Evolutionary conservation across 352 stramenopile genomes (phyloP).

Genomic region (Phytophthora agathidicida): DNA sequence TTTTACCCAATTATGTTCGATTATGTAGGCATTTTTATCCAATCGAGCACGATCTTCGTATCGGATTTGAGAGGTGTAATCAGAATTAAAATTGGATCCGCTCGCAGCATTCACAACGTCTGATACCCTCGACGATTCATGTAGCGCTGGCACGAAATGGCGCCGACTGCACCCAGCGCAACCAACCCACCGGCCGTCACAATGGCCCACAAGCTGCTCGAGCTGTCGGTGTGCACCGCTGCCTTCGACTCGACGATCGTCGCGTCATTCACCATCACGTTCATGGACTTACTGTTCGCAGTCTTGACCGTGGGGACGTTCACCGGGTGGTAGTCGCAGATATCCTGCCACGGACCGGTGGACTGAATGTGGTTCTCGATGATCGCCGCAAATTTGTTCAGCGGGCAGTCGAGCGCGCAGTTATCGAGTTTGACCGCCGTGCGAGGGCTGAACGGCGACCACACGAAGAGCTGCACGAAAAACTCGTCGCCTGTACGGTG

Average conservation of each 20-base stretch:
- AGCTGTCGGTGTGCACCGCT: neutral
- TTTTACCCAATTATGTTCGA: slow-evolving; percentile 44
- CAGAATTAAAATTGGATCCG: slow-evolving; percentile 7
- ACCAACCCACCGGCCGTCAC: slow-evolving; percentile 44
- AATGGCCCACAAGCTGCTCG: slow-evolving; percentile 37
- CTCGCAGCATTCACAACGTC: slow-evolving; percentile 31
- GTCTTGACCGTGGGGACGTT: slow-evolving; percentile 33
- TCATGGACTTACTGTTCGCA: slow-evolving; percentile 35
- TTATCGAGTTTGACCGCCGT: slow-evolving; percentile 65
- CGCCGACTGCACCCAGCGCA: slow-evolving; percentile 43
- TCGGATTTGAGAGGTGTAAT: no score
- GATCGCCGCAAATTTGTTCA: slow-evolving; percentile 60
- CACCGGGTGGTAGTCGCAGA: slow-evolving; percentile 72
- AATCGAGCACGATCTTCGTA: slow-evolving; percentile 6
- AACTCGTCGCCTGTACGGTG: slow-evolving; percentile 44
- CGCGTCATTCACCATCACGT: slow-evolving; percentile 31
- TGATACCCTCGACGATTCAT: slow-evolving; percentile 50
- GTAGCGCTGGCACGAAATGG: slow-evolving; percentile 51
- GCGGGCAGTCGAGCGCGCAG: slow-evolving; percentile 62
- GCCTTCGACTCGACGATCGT: slow-evolving; percentile 30
- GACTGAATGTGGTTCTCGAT: slow-evolving; percentile 59
- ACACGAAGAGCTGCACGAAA: slow-evolving; percentile 74
- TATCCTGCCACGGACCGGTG: slow-evolving; percentile 74
- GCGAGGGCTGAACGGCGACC: slow-evolving; percentile 61
- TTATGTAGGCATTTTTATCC: slow-evolving; percentile 7